Base-by-base conservation (phyloP, 2,329 filamentous ascomycete genomes). In the Alternaria gaisen region DNA sequence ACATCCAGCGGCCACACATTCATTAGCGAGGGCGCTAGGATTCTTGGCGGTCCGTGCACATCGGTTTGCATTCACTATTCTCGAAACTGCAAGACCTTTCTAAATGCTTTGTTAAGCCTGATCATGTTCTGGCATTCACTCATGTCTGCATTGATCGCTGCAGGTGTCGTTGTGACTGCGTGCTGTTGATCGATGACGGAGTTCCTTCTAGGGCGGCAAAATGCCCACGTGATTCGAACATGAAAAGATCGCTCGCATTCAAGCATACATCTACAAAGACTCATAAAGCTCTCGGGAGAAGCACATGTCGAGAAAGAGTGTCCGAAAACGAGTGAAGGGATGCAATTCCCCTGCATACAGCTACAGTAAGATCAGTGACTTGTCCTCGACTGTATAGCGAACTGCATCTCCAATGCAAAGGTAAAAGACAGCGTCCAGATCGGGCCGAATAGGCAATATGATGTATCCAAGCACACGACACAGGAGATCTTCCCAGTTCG, bases 211-310 rank as follows among this genome's bases (percentile, higher is more conserved):
- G 38, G 14, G 46, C 44, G 34, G 24, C 46, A 41, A 59, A 34
- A 51, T n/a, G 48, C n/a, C n/a, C 30, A 51, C 53, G 57, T 56
- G 52, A 51, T 44, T 38, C 34, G 43, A 38, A 22, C 32, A 55
- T 50, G 43, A 44, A 41, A 22, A 38, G 28, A 38, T 32, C 51
- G 38, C 52, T 24, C 22, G 34, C 22, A 16, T n/a, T 18, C 4
- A 7, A 26, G 24, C 20, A 20, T 8, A 52, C 9, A 2, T 16
- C 34, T 12, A 7, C n/a, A 41, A 52, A 40, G n/a, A 36, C 32
- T 14, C 11, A 26, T 6, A 20, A 14, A 8, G n/a, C 36, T 18
- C 2, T 30, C 8, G 14, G n/a, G 22, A 20, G 22, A 28, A 11
- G 22, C 6, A 10, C 6, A 28, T 11, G 1, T 18, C 32, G 2